Evolutionary conservation across 805 yeast species (phyloP), one percentile per base, ranked within the genome.

Genomic region (Wickerhamiella parazyma): DNA sequence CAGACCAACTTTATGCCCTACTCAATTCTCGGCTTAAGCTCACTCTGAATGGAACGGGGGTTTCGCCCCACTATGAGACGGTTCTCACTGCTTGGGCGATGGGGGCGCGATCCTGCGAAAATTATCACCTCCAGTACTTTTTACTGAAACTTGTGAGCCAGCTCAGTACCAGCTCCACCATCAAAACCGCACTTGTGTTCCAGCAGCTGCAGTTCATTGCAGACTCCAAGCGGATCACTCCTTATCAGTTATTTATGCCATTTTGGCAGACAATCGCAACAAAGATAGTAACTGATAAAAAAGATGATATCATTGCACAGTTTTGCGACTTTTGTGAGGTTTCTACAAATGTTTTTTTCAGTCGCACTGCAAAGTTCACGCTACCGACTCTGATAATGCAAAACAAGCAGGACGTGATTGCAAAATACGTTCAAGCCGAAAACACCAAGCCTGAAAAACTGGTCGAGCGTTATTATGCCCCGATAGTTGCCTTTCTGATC

Each of bases 221-320:
- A 0, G 53, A 62, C 14, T 65, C 73, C 1, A 72, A 73, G 50
- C 60, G 66, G 1, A 62, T 72, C 28, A 74, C 94, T 0, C 78
- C 94, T 0, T 86, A 89, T 73, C 83, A 80, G 56, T 61, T 89
- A 11, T 64, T 85, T 17, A 75, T 82, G 6, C 94, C 95, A 0
- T 82, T 75, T 48, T 69, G 91, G 53, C 86, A 89, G 2, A 71
- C 78, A 28, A 66, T 86, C 6, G 72, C 87, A 31, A 71, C 75
- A 35, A 70, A 71, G 19, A 68, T 84, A 14, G 76, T 84, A 3
- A 36, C 36, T 6, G 73, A 73, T 48, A 55, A 74, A 36, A 60
- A 67, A 2, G 72, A 72, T 44, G 74, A 77, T 0, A 62, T 67
- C 4, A 64, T 81, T 43, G 69, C 84, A 21, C 66, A 66, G 20